Conservation (phyloP, 2,329 filamentous ascomycete species). For the Colletotrichum sp. region DNA sequence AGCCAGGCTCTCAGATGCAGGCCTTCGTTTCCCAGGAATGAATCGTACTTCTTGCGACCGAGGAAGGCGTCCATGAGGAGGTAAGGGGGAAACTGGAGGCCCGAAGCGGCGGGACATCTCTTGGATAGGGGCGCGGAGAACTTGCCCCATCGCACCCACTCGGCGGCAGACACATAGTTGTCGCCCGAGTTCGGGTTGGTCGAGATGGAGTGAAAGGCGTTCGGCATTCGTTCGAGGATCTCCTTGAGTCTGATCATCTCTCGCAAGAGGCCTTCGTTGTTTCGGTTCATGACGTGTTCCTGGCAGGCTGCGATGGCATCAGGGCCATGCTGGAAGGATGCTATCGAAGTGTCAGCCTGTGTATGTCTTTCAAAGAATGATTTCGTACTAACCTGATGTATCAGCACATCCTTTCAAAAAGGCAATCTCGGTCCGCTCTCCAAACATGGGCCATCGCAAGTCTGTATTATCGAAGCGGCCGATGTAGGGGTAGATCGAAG, state of each 20-base stretch:
- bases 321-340: slow-evolving; percentile 55
- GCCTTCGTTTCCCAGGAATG: slow-evolving; percentile 57
- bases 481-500: slow-evolving; percentile 54
- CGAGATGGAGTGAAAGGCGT: slow-evolving; percentile 59
- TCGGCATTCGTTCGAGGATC: slow-evolving; percentile 57
- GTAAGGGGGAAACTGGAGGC: slow-evolving; percentile 57
- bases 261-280: slow-evolving; percentile 53
- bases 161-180: slow-evolving; percentile 52
- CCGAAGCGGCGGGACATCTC: slow-evolving; percentile 55
- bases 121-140: slow-evolving; percentile 57
- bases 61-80: slow-evolving; percentile 62
- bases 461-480: slow-evolving; percentile 59
- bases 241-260: slow-evolving; percentile 58
- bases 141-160: slow-evolving; percentile 57
- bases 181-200: slow-evolving; percentile 57
- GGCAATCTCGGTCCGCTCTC: slow-evolving; percentile 54
- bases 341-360: slow-evolving; percentile 24
- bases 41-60: slow-evolving; percentile 54
- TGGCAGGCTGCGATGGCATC: slow-evolving; percentile 59
- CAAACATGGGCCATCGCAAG: slow-evolving; percentile 59
- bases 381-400: slow-evolving; percentile 38
- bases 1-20: slow-evolving; percentile 59
- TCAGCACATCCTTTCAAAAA: slow-evolving; percentile 57
- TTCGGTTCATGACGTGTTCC: slow-evolving; percentile 58
- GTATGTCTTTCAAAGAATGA: background rate